Evolutionary conservation across 441 rosid genomes (phyloP), one percentile per base, ranked within the genome.

Genomic region (Pelargonium citronellum): DNA sequence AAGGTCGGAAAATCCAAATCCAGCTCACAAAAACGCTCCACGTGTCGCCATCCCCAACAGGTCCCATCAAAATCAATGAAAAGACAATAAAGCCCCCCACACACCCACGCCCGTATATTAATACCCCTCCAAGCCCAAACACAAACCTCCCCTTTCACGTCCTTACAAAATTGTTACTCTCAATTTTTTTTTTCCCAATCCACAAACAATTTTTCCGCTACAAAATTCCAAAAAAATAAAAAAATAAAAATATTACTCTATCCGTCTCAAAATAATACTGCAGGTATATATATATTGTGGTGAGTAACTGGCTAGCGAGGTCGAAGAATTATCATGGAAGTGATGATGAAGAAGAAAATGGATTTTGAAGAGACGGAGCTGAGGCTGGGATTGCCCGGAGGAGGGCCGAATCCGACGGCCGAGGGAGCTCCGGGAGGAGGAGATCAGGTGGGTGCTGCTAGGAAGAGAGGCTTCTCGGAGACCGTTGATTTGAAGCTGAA

Each of bases 301-400:
- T 24, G 30, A 24, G 30, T 2, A 24, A 2, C 30, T 24, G 30
- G 30, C 30, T 24, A 24, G 30, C 30, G 30, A 24, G 30, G 30
- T 24, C 30, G 30, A 24, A 2, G 30, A 24, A 49, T 49, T 12
- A 12, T 12, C 13, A 49, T 12, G 57, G 15, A 13, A 5, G 57
- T 12, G 13, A 13, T 12, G 17, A 39, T 34, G 78, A 70, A 70
- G 73, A 60, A 27, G 72, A 76, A 72, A 62, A 72, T 75, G 66
- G 74, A 75, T 4, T 78, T 76, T 47, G 90, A 79, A 46, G 97
- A 87, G 81, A 90, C 96, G 13, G 97, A 92, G 79, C 85, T 92
- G 66, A 84, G 92, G 79, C 89, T 92, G 49, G 96, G 98, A 68
- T 77, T 92, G 74, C 95, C 96, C 5, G 95, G 95, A 6, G 80